A percentile compares a stretch with the other conserved stretches of the same genome.
phyloP scores from a whole-genome alignment of 2,329 filamentous ascomycete genomes.

The Trichoderma semiorbis region DNA sequence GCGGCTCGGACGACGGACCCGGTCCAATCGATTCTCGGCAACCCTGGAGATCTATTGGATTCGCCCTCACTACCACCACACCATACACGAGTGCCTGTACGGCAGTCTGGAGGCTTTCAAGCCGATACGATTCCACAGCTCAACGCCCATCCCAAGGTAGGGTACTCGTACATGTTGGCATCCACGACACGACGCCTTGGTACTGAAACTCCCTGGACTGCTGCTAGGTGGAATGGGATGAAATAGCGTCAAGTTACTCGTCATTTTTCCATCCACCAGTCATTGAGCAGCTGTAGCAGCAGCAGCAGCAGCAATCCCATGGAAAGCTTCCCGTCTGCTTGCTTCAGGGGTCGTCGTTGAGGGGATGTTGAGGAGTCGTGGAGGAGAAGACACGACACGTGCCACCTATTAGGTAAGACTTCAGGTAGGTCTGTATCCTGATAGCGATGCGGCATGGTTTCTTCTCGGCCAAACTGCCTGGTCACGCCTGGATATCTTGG shows the following conservation, averaged over 20 bases:
- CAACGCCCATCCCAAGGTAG: not conserved
- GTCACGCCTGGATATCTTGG: not conserved
- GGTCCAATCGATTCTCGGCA: conserved; percentile 14
- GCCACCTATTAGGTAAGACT: not conserved
- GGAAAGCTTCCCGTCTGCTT: not conserved
- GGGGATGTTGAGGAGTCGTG: not conserved
- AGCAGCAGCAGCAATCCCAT: not conserved
- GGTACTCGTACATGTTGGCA: not conserved
- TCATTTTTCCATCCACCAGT: not conserved
- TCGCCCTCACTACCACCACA: not conserved
- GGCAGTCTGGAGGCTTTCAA: not conserved
- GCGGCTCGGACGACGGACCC: conserved; percentile 12
- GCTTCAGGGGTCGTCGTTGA: not conserved
- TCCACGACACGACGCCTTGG: not conserved
- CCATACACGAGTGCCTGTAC: not conserved
- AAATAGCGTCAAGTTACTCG: not conserved
- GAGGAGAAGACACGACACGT: conserved; percentile 2
- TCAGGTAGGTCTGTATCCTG: not conserved
- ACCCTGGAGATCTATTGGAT: conserved; percentile 15
- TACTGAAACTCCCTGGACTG: not conserved
- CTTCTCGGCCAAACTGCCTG: conserved; percentile 8
- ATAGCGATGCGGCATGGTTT: not conserved
- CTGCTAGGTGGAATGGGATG: not conserved
- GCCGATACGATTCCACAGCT: not conserved
- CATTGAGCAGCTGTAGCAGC: not conserved